Evolutionary conservation across 2,329 filamentous ascomycete species (phyloP), one percentile per base, ranked within the genome.

Genomic region (Coccinonectria pachysandricola): DNA sequence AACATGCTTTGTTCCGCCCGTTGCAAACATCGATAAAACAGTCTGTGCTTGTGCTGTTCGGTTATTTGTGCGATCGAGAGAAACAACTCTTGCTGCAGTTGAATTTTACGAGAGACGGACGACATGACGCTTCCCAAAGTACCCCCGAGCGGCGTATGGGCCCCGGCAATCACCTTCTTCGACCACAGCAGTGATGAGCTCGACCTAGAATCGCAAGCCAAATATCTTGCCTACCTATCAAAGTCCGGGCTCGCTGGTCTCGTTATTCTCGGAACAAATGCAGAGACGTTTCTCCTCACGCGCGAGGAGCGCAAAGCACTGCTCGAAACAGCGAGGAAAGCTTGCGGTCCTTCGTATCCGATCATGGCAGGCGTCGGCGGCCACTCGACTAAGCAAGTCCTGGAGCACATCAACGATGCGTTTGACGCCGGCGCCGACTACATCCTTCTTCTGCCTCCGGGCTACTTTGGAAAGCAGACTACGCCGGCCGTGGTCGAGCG

Each of bases 331-430:
- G 75, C 75, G 53, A 74, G 86, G 24, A 79, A 81, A 46, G 73
- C 73, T 31, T 79, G 91, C 19, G 87, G 86, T 0, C 81, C 84
- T 1, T 78, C 87, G 50, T 94, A 86, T 53, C 86, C 87, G 17
- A 67, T 94, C 38, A 86, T 91, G 64, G 86, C 26, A 56, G 76
- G 76, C 11, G 70, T 75, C 4, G 65, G 72, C 13, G 74, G 68
- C 2, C 75, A 79, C 49, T 75, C 70, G 4, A 78, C 71, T 6
- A 64, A 64, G 35, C 75, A 80, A 49, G 69, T 72, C 4, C 57
- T 76, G 4, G 69, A 77, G 46, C 68, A 65, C 34, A 63, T 75
- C 32, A 39, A 45, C n/a, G 75, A 79, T 42, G 75, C 75, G 3
- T 58, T 60, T 10, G 60, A 59, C 0, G 74, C 72, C 0, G 74